These are phyloP conservation scores for Fusarium kyushuense DNA, from an alignment of 2,329 filamentous ascomycete genomes.

Conservation along the genomic window DNA sequence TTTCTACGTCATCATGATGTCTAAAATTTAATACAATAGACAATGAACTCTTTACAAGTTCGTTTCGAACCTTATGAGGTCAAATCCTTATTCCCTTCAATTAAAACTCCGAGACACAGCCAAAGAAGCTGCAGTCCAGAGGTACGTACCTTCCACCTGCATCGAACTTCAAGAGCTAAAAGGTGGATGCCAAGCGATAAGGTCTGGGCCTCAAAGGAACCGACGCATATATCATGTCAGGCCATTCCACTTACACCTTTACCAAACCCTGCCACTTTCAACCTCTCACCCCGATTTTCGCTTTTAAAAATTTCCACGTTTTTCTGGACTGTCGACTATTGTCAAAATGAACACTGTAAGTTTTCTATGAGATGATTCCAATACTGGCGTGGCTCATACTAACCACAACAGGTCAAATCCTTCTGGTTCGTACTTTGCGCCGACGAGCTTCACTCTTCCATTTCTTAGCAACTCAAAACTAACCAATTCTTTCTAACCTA, in stretches of 20 bases:
- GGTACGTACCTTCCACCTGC: slow-evolving; percentile 36
- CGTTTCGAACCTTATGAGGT: background rate
- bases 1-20: background rate
- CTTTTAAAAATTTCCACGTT: slow-evolving; percentile 18
- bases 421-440: slow-evolving; percentile 67
- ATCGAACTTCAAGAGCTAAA: slow-evolving; percentile 2
- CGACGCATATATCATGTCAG: slow-evolving; percentile 45
- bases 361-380: slow-evolving; percentile 13
- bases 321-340: slow-evolving; percentile 2
- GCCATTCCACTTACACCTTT: slow-evolving; percentile 48
- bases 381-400: slow-evolving; percentile 35
- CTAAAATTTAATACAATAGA: no score
- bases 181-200: slow-evolving; percentile 39
- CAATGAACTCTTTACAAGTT: background rate
- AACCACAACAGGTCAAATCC: slow-evolving; percentile 66
- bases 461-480: slow-evolving; percentile 13
- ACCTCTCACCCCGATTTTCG: slow-evolving; percentile 33
- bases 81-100: background rate
- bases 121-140: background rate
- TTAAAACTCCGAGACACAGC: background rate
- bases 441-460: slow-evolving; percentile 13
- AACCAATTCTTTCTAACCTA: slow-evolving; percentile 52
- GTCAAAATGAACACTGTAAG: slow-evolving; percentile 68
- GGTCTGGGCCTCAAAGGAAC: slow-evolving; percentile 41
- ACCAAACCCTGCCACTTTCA: slow-evolving; percentile 42